A percentile compares a stretch with the other conserved stretches of the same genome.
phyloP scores from a whole-genome alignment of 2,329 filamentous ascomycete species.

The Sporothrix protearum region DNA sequence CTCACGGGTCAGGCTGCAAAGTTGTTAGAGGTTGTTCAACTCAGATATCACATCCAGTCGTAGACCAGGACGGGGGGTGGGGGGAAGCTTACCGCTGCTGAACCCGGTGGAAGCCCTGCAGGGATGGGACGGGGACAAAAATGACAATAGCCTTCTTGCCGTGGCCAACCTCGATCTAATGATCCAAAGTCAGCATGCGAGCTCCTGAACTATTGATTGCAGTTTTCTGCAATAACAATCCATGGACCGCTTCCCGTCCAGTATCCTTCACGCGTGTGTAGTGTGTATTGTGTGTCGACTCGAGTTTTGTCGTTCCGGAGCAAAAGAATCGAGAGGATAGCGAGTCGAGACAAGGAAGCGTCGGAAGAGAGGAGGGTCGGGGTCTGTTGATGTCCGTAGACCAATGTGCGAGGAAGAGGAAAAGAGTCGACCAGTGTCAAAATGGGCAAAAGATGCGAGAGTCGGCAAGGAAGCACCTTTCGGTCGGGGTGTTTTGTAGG shows the following conservation, averaged over 20 bases:
- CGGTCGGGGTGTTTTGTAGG: neutral
- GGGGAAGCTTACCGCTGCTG: slow-evolving; percentile 83
- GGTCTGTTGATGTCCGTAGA: neutral
- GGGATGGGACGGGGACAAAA: slow-evolving; percentile 99
- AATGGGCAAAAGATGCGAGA: neutral
- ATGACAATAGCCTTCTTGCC: slow-evolving; percentile 99
- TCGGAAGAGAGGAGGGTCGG: neutral
- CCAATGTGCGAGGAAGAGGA: neutral
- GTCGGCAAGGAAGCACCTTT: neutral
- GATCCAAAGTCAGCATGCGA: slow-evolving; percentile 72
- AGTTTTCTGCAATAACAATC: slow-evolving; percentile 41
- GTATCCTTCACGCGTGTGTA: slow-evolving; percentile 44
- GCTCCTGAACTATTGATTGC: slow-evolving; percentile 56
- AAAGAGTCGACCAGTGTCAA: neutral
- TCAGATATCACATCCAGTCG: no score
- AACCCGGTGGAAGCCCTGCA: slow-evolving; percentile 97
- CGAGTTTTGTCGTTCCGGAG: neutral
- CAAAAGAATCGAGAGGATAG: neutral
- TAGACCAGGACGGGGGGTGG: no score
- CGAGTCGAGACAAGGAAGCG: neutral
- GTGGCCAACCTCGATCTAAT: slow-evolving; percentile 99
- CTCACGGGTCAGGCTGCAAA: slow-evolving; percentile 87
- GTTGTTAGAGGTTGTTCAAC: neutral
- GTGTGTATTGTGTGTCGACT: slow-evolving; percentile 17
- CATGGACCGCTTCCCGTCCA: slow-evolving; percentile 75